Evolutionary conservation across 176 grass and related monocot species (phyloP).

Genomic region (Hordeum marinum): DNA sequence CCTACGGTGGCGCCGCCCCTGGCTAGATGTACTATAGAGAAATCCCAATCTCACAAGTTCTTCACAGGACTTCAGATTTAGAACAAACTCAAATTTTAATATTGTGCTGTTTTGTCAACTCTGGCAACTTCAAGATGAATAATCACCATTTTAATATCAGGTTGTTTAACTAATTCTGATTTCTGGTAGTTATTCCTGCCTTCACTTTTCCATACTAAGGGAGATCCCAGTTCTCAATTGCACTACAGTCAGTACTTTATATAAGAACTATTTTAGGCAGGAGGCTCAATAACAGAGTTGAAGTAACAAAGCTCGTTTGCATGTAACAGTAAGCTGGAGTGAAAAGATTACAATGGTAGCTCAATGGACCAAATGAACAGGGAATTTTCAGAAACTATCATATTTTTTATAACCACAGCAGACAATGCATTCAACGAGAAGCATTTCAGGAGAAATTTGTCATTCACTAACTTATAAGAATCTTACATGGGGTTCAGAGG

Average conservation of each 20-base stretch:
- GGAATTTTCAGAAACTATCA: background rate
- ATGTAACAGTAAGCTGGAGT: background rate
- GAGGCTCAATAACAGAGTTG: background rate
- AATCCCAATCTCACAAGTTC: background rate
- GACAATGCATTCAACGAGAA: background rate
- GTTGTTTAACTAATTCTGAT: background rate
- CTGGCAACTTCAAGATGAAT: slow-evolving; percentile 4
- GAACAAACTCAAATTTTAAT: background rate
- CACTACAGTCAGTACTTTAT: background rate
- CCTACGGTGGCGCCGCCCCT: no score
- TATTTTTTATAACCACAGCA: background rate
- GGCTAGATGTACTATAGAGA: background rate
- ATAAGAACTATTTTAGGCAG: background rate
- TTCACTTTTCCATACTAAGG: background rate
- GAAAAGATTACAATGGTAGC: background rate
- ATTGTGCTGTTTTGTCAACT: background rate
- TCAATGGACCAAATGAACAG: slow-evolving; percentile 1
- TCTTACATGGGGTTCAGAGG: slow-evolving; percentile 14
- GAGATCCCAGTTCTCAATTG: background rate
- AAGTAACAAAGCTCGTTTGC: background rate
- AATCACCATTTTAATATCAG: background rate
- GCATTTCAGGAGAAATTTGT: background rate
- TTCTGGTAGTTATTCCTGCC: background rate
- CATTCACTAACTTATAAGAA: background rate
- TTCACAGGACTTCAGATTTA: background rate